Conservation (phyloP, 2,329 filamentous ascomycete genomes). For the Phoma sp. region DNA sequence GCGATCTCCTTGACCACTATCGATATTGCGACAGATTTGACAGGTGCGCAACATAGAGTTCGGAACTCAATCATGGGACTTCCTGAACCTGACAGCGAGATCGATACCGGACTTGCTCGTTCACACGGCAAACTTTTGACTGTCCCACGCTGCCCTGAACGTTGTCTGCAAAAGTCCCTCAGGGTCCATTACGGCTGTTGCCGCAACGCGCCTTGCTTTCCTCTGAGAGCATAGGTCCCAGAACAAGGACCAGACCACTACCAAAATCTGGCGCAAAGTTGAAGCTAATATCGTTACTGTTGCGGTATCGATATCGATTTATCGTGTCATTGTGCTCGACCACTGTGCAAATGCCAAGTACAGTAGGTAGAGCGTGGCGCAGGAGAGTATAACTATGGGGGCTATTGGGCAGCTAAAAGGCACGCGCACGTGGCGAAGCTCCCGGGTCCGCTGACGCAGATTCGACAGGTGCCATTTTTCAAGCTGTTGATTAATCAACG, state of each 20-base stretch:
- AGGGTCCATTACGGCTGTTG: slow-evolving; percentile 9
- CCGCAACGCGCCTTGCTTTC: not conserved
- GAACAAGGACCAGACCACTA: slow-evolving; percentile 7
- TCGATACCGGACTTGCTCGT: slow-evolving; percentile 22
- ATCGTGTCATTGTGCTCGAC: slow-evolving; percentile 18
- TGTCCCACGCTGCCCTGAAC: slow-evolving; percentile 18
- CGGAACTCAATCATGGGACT: slow-evolving; percentile 5
- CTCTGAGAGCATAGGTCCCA: not conserved
- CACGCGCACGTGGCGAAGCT: slow-evolving; percentile 10
- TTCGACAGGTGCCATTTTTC: not conserved
- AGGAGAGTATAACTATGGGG: not conserved
- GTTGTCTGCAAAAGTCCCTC: slow-evolving; percentile 22
- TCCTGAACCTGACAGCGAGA: slow-evolving; percentile 8
- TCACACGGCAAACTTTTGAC: slow-evolving; percentile 21
- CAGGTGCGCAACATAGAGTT: slow-evolving; percentile 11
- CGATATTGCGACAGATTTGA: slow-evolving; percentile 21
- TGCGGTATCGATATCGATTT: slow-evolving; percentile 22
- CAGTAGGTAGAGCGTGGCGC: not conserved
- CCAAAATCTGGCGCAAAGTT: slow-evolving; percentile 18
- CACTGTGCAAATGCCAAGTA: slow-evolving; percentile 1
- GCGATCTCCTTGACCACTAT: slow-evolving; percentile 15
- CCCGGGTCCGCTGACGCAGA: not conserved
- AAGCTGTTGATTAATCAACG: not conserved
- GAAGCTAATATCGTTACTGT: slow-evolving; percentile 19
- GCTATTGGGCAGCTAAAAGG: not conserved